phyloP scores from a whole-genome alignment of 345 rosid species.

The Toxicodendron radicans region DNA sequence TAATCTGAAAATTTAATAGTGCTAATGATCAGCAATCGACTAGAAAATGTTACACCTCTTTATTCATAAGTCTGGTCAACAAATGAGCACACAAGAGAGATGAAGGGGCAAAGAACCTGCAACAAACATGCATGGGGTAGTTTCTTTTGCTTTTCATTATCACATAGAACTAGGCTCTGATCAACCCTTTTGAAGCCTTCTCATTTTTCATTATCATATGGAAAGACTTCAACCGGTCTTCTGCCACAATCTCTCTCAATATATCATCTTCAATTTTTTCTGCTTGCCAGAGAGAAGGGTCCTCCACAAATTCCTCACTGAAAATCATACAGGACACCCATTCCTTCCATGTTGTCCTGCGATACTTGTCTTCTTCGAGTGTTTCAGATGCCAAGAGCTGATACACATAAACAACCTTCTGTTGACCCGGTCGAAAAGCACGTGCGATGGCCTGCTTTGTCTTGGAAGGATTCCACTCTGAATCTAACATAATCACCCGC shows the following conservation, averaged over 20 bases:
- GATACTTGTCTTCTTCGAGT: conserved; percentile 83
- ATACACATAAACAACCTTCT: conserved; percentile 83
- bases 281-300: conserved; percentile 86
- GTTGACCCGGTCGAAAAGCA: conserved; percentile 92
- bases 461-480: conserved; percentile 96
- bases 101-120: not conserved
- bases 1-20: not conserved
- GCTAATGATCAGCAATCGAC: not conserved
- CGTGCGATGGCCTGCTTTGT: conserved; percentile 95
- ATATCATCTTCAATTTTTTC: conserved; percentile 90
- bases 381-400: conserved; percentile 81
- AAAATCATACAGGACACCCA: conserved; percentile 98
- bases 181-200: conserved; percentile 84
- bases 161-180: conserved; percentile 6
- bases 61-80: not conserved
- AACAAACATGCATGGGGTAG: conserved; percentile 2
- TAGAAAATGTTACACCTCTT: not conserved
- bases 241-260: conserved; percentile 81
- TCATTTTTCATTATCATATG: conserved; percentile 97
- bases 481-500: conserved; percentile 71
- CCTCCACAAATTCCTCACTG: conserved; percentile 89
- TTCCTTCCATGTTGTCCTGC: conserved; percentile 95
- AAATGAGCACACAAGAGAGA: not conserved
- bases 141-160: conserved; percentile 11
- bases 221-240: conserved; percentile 79